Percentiles rank a stretch among this genome's conserved stretches.
phyloP scores from a whole-genome alignment of 106 monocot genomes.

The Dioscorea zingiberensis region DNA sequence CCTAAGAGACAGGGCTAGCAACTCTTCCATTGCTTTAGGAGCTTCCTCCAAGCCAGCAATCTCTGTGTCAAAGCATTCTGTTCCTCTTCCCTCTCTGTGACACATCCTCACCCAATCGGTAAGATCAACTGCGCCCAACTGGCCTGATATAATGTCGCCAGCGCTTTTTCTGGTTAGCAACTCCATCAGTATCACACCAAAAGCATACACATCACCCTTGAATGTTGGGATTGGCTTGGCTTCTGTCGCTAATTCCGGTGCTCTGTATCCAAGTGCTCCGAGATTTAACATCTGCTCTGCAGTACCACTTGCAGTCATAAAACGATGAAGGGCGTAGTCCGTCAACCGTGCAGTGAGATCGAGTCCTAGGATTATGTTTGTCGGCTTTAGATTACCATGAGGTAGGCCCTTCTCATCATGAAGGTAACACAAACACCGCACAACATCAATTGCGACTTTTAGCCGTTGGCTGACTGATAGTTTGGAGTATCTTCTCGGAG shows the following conservation, averaged over 20 bases:
- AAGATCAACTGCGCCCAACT: constrained; percentile 78
- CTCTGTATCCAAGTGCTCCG: constrained; percentile 80
- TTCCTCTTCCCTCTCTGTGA: constrained; percentile 55
- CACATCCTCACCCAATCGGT: constrained; percentile 84
- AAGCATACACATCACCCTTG: constrained; percentile 75
- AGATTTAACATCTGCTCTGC: constrained; percentile 68
- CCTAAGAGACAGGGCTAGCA: constrained; percentile 63
- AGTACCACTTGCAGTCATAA: constrained; percentile 50
- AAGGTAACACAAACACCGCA: constrained; percentile 54
- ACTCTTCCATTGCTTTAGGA: constrained; percentile 55
- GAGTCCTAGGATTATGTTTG: constrained; percentile 67
- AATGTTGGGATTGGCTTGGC: constrained; percentile 45
- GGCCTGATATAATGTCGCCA: constrained; percentile 88
- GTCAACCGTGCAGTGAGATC: constrained; percentile 53
- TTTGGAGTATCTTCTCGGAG: constrained; percentile 66
- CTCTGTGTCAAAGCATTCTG: constrained; percentile 73
- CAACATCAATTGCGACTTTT: constrained; percentile 63
- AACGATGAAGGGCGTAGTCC: constrained; percentile 73
- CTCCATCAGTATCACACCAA: constrained; percentile 80
- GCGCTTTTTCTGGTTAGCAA: constrained; percentile 76
- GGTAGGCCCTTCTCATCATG: constrained; percentile 60
- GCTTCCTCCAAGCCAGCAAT: constrained; percentile 64
- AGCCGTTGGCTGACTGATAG: constrained; percentile 61
- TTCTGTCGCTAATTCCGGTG: constrained; percentile 53
- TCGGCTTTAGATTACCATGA: constrained; percentile 80